Conservation (phyloP, 768 basidiomycete genomes). For the Tubosaeta brunneosetosa region DNA sequence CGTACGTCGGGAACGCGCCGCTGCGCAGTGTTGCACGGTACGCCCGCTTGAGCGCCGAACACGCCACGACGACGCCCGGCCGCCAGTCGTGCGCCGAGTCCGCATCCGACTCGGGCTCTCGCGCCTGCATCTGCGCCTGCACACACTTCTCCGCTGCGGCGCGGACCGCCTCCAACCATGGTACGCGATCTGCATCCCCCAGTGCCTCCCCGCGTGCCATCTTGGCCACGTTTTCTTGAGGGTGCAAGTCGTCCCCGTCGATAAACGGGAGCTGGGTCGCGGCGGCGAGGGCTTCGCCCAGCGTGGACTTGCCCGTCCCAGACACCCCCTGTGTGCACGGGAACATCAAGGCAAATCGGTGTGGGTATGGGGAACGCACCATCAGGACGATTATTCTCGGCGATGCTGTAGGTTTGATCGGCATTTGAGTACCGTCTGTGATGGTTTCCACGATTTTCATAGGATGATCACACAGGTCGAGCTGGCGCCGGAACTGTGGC, state of each 20-base stretch:
- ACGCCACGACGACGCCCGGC: constrained; percentile 72
- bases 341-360: not conserved
- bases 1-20: constrained; percentile 48
- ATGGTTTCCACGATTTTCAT: not conserved
- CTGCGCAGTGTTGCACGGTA: constrained; percentile 82
- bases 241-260: constrained; percentile 89
- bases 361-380: constrained; percentile 30
- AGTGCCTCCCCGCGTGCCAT: constrained; percentile 77
- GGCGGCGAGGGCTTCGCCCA: constrained; percentile 59
- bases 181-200: constrained; percentile 75
- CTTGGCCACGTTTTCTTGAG: constrained; percentile 76
- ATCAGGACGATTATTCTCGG: constrained; percentile 45
- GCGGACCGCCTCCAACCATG: constrained; percentile 80
- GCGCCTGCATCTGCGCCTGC: not conserved
- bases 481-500: too few relatives aligned
- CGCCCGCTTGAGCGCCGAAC: constrained; percentile 75
- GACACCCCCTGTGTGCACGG: constrained; percentile 54
- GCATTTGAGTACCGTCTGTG: not conserved
- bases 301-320: constrained; percentile 68
- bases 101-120: not conserved
- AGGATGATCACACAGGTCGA: not conserved
- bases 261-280: constrained; percentile 68
- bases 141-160: constrained; percentile 43
- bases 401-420: not conserved
- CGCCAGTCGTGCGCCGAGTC: too few relatives aligned